These are phyloP conservation scores for Salvia miltiorrhiza DNA, from an alignment of 257 asterid genomes.

Conservation along the genomic window DNA sequence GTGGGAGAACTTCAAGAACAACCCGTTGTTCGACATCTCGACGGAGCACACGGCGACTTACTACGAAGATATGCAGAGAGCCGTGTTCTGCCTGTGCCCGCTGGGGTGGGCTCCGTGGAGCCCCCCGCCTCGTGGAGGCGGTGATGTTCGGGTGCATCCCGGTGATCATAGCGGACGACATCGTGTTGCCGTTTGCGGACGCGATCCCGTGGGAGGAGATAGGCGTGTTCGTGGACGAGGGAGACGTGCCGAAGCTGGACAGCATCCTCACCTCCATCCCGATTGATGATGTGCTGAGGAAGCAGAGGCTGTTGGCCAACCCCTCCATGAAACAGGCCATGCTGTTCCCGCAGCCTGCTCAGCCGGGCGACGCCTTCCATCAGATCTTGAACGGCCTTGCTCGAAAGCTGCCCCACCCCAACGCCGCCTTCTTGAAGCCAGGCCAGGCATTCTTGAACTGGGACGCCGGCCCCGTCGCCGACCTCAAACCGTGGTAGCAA, in stretches of 20 bases:
- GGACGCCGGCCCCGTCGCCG: constrained; percentile 74
- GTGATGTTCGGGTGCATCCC: constrained; percentile 85
- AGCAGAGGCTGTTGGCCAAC: constrained; percentile 72
- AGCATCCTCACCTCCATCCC: constrained; percentile 71
- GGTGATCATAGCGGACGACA: constrained; percentile 83
- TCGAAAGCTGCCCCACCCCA: constrained; percentile 65
- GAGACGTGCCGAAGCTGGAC: constrained; percentile 72
- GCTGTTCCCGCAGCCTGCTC: constrained; percentile 78
- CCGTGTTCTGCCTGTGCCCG: constrained; percentile 79
- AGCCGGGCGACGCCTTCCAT: constrained; percentile 76
- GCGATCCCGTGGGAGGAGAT: constrained; percentile 95
- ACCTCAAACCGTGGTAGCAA: constrained; percentile 74
- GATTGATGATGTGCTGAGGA: constrained; percentile 53
- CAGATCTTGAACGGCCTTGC: constrained; percentile 83
- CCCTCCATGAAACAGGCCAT: constrained; percentile 90
- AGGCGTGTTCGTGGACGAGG: constrained; percentile 66
- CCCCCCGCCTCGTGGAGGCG: constrained; percentile 86
- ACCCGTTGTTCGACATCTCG: constrained; percentile 76
- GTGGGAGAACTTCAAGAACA: constrained; percentile 88
- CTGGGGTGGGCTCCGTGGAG: constrained; percentile 99
- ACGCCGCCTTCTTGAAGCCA: constrained; percentile 40
- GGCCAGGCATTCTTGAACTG: constrained; percentile 65
- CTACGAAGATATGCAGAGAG: constrained; percentile 85
- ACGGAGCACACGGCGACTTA: constrained; percentile 74
- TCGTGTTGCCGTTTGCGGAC: constrained; percentile 76